Evolutionary conservation across 805 yeast genomes (phyloP), one percentile per base, ranked within the genome.

Genomic region (Candida xiaguanensis): DNA sequence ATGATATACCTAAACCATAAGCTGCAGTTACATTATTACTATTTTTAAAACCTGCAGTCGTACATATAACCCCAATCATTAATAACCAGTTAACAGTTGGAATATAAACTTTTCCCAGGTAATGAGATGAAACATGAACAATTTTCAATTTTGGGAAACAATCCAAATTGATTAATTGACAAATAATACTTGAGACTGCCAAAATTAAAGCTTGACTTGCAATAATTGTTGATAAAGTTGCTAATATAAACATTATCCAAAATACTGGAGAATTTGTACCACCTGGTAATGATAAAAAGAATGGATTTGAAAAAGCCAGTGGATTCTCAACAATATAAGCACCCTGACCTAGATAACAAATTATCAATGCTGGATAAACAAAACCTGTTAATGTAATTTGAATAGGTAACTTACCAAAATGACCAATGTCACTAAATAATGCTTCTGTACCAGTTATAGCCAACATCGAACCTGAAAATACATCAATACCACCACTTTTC

Each of bases 351-450:
- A 78, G 59, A 48, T 78, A 78, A 18, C 71, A 59, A n/a, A 76
- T 48, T 49, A 75, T 63, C 47, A 78, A 55, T 28, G 73, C 62
- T 12, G 81, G 77, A 46, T 74, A 77, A n/a, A 75, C 79, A 41
- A 75, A 61, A 3, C 48, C 44, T 2, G 67, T 41, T 31, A 76
- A 53, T 7, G 81, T 66, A 8, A 77, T 38, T 45, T 75, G 78
- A 33, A 76, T 63, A 1, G 82, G 73, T 4, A 61, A 45, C 18
- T 63, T 61, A 2, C 80, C 77, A 49, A 77, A 75, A 49, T 75
- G 80, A 3, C 82, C 78, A 36, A 77, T 63, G 54, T 78, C 83
- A 2, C 82, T 80, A 58, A 78, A 79, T 78, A 78, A 72, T 5
- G 83, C 82, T 46, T 78, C 84, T 3, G 75, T 63, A 23, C 84